phyloP scores from a whole-genome alignment of 2,329 filamentous ascomycete genomes.

The Trichoderma semiorbis region DNA sequence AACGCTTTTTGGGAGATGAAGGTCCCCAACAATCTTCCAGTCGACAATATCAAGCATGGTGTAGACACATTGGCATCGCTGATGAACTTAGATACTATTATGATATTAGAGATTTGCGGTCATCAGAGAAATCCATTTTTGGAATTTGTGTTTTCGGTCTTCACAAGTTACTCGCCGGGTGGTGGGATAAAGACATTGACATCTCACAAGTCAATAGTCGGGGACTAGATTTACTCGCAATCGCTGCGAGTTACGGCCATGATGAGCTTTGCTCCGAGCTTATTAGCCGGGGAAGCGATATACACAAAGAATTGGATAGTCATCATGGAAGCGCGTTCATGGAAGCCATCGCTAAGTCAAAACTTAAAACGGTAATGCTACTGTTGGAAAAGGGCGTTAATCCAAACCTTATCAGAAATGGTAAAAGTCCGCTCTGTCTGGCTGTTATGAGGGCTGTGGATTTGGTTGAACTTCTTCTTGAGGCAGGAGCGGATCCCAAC shows the following conservation, averaged over 20 bases:
- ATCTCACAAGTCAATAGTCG: neutral
- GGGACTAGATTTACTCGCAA: neutral
- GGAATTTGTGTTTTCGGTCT: neutral
- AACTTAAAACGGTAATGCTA: neutral
- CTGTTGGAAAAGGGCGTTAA: neutral
- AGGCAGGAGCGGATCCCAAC: neutral
- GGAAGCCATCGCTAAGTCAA: fast-evolving
- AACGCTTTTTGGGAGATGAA: neutral
- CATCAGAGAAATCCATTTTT: neutral
- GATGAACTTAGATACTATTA: too few relatives aligned
- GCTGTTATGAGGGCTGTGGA: fast-evolving
- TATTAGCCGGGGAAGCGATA: neutral
- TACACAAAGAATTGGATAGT: neutral
- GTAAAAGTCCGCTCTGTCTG: neutral
- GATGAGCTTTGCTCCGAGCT: neutral
- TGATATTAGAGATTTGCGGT: too few relatives aligned
- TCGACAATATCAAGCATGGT: neutral
- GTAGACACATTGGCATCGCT: neutral
- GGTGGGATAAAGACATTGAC: neutral
- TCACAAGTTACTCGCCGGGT: neutral
- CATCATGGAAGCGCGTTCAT: neutral
- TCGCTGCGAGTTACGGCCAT: neutral
- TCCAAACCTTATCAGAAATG: neutral
- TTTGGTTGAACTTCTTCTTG: neutral
- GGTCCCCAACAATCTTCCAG: neutral